phyloP scores from a whole-genome alignment of 139 green algal genomes.

The Axilococcus clingmanii region DNA sequence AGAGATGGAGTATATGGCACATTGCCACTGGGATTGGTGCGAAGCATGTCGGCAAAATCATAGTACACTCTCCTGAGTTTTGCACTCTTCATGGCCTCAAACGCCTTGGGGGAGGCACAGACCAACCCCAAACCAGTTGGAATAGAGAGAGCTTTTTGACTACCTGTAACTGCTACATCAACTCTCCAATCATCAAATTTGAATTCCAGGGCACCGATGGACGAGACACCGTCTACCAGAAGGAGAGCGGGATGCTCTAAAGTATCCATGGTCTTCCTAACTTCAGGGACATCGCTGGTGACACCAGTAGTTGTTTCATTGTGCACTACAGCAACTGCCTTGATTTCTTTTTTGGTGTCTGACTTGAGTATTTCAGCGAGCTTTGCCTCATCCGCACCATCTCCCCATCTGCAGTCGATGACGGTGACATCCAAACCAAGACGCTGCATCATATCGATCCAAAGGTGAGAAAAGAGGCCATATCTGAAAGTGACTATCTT shows the following conservation, averaged over 20 bases:
- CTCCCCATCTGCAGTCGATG: constrained; percentile 83
- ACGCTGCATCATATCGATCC: constrained; percentile 96
- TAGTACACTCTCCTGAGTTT: constrained; percentile 77
- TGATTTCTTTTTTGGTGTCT: constrained; percentile 83
- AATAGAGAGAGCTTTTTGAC: constrained; percentile 93
- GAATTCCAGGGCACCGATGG: constrained; percentile 89
- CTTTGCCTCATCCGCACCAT: constrained; percentile 71
- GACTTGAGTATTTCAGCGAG: constrained; percentile 49
- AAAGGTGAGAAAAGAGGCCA: constrained; percentile 89
- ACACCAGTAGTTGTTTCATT: constrained; percentile 96
- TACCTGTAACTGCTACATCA: constrained; percentile 92
- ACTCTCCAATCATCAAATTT: constrained; percentile 91
- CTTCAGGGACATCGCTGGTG: constrained; percentile 68
- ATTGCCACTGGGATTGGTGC: constrained; percentile 47
- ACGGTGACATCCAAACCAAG: constrained; percentile 85
- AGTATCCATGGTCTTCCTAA: constrained; percentile 59
- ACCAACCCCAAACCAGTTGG: constrained; percentile 88
- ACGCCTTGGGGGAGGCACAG: constrained; percentile 71
- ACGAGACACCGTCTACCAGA: constrained; percentile 87
- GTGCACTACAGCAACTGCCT: constrained; percentile 91
- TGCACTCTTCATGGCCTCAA: constrained; percentile 59
- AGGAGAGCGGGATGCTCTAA: constrained; percentile 76
- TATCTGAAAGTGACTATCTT: constrained; percentile 67
- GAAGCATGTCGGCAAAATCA: constrained; percentile 65
- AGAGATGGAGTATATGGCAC: constrained; percentile 71